phyloP scores from a whole-genome alignment of 306 rosid species.

The Quercus rubra region DNA sequence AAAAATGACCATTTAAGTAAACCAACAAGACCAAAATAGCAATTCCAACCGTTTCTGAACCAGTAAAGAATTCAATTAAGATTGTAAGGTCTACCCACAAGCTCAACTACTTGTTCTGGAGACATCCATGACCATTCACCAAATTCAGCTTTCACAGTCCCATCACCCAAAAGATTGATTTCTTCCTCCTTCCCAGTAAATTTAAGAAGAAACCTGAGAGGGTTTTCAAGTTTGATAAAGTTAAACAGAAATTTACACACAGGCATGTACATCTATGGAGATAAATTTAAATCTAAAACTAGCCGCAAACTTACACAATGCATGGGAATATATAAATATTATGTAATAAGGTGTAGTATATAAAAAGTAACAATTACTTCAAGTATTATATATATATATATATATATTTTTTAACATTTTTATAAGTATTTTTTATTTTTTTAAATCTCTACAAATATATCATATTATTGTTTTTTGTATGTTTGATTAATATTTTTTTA shows the following conservation, averaged over 20 bases:
- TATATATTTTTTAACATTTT: too few species aligned
- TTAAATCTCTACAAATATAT: too few species aligned
- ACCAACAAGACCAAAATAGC: neutral
- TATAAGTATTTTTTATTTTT: too few species aligned
- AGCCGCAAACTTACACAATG: too few species aligned
- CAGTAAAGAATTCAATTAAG: neutral
- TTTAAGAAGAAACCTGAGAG: constrained; percentile 70
- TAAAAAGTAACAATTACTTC: too few species aligned
- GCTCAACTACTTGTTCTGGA: constrained; percentile 54
- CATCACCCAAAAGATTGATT: constrained; percentile 91
- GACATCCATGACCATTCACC: constrained; percentile 93
- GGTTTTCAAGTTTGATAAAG: neutral
- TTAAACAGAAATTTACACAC: neutral
- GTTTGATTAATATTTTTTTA: too few species aligned
- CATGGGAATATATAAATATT: too few species aligned
- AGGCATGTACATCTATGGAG: too few species aligned
- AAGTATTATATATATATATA: too few species aligned
- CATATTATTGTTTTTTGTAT: too few species aligned
- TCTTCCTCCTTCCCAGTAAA: constrained; percentile 79
- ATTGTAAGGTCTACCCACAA: constrained; percentile 42
- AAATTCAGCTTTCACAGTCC: constrained; percentile 88
- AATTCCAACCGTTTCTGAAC: neutral
- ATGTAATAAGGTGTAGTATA: too few species aligned
- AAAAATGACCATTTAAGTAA: constrained; percentile 1
- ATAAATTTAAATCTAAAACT: too few species aligned